Evolutionary conservation across 2,329 filamentous ascomycete genomes (phyloP).

Genomic region (Trichothecium roseum): DNA sequence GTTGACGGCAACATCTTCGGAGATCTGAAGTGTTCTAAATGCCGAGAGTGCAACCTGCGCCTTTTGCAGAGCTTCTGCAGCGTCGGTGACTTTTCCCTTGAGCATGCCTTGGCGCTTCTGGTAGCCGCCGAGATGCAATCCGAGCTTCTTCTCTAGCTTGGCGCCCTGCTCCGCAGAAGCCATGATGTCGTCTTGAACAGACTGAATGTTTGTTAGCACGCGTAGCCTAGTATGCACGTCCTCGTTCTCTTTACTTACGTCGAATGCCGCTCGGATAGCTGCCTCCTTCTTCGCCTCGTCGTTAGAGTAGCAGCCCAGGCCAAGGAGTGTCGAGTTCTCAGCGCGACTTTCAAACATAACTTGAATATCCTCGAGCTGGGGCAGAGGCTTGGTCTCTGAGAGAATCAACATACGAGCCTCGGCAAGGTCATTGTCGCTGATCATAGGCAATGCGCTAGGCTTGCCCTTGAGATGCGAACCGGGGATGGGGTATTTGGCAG

Average conservation of each 20-base stretch:
- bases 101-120: conserved; percentile 75
- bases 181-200: conserved; percentile 63
- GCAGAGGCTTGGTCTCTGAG: conserved; percentile 50
- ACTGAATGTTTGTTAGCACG: conserved; percentile 27
- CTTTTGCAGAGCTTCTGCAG: conserved; percentile 63
- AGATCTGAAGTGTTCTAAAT: conserved; percentile 65
- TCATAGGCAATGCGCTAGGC: conserved; percentile 45
- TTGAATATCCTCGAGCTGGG: conserved; percentile 40
- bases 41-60: conserved; percentile 61
- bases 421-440: conserved; percentile 63
- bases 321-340: conserved; percentile 55
- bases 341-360: conserved; percentile 42
- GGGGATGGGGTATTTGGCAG: conserved; percentile 61
- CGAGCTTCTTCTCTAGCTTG: conserved; percentile 90
- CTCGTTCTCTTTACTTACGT: conserved; percentile 38
- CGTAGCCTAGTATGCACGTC: too few species aligned
- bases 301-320: conserved; percentile 70
- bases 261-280: conserved; percentile 61
- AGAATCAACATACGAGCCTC: conserved; percentile 69
- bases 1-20: conserved; percentile 67
- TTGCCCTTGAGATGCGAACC: conserved; percentile 55
- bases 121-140: conserved; percentile 80
- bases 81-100: conserved; percentile 67
- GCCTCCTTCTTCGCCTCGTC: conserved; percentile 58
- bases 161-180: conserved; percentile 68